Conservation (phyloP, 2,329 filamentous ascomycete genomes). For the Zasmidium cellare region DNA sequence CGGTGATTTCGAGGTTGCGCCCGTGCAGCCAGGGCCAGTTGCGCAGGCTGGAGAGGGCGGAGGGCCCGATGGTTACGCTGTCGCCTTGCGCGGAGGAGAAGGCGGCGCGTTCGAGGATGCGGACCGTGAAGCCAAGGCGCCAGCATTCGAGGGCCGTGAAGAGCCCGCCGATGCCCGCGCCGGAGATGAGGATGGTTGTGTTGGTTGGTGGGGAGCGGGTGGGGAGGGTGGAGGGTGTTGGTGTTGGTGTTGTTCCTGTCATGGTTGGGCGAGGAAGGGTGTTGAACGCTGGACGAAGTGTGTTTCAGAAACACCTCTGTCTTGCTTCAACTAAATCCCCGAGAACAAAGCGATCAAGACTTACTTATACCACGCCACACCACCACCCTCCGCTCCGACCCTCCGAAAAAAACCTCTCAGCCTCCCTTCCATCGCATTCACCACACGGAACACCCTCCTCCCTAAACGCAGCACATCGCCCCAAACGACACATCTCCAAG, state of each 20-base stretch:
- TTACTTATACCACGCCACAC: not conserved
- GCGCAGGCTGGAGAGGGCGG: slow-evolving; percentile 53
- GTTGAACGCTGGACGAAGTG: not conserved
- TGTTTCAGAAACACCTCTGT: too few relatives aligned
- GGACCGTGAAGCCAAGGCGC: slow-evolving; percentile 23
- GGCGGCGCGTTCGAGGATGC: slow-evolving; percentile 17
- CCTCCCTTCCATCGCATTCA: too few relatives aligned
- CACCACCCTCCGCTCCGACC: not conserved
- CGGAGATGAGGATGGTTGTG: slow-evolving; percentile 23
- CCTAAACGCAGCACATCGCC: too few relatives aligned
- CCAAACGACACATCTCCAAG: too few relatives aligned
- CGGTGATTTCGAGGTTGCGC: slow-evolving; percentile 25
- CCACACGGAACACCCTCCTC: too few relatives aligned
- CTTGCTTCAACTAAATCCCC: too few relatives aligned
- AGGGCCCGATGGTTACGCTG: slow-evolving; percentile 46
- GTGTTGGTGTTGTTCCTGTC: not conserved
- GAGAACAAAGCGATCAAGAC: too few relatives aligned
- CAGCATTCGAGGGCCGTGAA: slow-evolving; percentile 22
- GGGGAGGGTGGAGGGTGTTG: not conserved
- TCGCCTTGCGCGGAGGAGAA: slow-evolving; percentile 10
- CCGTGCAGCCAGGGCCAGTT: slow-evolving; percentile 53
- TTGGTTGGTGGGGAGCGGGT: slow-evolving; percentile 12
- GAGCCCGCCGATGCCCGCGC: slow-evolving; percentile 23
- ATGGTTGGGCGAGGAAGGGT: not conserved
- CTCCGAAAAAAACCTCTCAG: too few relatives aligned